Evolutionary conservation across 768 basidiomycete species (phyloP).

Genomic region (Clavaria fumosa): DNA sequence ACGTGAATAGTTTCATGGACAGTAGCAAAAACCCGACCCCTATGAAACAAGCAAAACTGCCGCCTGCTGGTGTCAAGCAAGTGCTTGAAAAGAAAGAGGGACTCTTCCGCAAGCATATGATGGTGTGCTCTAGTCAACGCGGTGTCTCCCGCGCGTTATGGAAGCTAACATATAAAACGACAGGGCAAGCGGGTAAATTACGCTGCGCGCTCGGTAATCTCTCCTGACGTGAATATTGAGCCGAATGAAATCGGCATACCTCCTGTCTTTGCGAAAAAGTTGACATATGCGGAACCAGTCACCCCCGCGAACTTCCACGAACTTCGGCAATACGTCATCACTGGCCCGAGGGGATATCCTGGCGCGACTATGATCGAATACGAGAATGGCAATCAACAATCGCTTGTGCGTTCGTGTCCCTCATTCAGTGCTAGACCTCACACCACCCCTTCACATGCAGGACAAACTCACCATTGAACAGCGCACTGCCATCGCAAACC

Average conservation of each 20-base stretch:
- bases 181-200: slow-evolving; percentile 99
- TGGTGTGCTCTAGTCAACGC: too few relatives aligned
- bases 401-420: slow-evolving; percentile 38
- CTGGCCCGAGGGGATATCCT: slow-evolving; percentile 76
- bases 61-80: slow-evolving; percentile 91
- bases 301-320: slow-evolving; percentile 82
- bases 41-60: slow-evolving; percentile 76
- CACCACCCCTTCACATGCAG: slow-evolving; percentile 23
- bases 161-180: too few relatives aligned
- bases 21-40: slow-evolving; percentile 85
- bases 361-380: slow-evolving; percentile 92
- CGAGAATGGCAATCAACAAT: slow-evolving; percentile 83
- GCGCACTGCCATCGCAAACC: slow-evolving; percentile 89
- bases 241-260: slow-evolving; percentile 97
- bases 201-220: slow-evolving; percentile 99
- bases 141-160: too few relatives aligned
- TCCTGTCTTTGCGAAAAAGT: slow-evolving; percentile 89
- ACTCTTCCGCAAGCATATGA: slow-evolving; percentile 96
- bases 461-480: slow-evolving; percentile 80
- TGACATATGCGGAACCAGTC: slow-evolving; percentile 96
- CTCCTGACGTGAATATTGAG: slow-evolving; percentile 98
- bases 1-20: slow-evolving; percentile 96
- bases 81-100: slow-evolving; percentile 98
- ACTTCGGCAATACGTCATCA: slow-evolving; percentile 79
- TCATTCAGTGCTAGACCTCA: neutral